Conservation (phyloP, 2,329 filamentous ascomycete species). For the Penicillium psychrosexuale region DNA sequence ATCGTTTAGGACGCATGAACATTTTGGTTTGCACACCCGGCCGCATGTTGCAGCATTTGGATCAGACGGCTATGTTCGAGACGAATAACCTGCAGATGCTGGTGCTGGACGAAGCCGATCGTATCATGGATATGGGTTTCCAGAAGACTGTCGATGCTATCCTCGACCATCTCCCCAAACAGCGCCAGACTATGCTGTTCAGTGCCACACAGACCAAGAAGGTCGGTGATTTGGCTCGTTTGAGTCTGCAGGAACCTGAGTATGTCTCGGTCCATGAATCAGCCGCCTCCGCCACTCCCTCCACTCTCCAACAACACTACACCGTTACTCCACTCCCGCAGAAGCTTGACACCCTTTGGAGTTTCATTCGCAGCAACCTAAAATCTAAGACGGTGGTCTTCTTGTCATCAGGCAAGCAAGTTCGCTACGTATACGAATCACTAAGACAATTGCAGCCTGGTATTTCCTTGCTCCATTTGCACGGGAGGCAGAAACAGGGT, state of each 20-base stretch:
- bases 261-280: constrained; percentile 92
- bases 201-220: constrained; percentile 94
- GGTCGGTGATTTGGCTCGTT: constrained; percentile 83
- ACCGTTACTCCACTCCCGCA: constrained; percentile 78
- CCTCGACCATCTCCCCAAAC: constrained; percentile 80
- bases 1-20: constrained; percentile 86
- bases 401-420: constrained; percentile 90
- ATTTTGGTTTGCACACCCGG: constrained; percentile 95
- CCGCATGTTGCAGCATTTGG: constrained; percentile 90
- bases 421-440: constrained; percentile 90
- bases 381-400: constrained; percentile 96
- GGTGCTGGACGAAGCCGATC: constrained; percentile 91
- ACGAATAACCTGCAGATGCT: constrained; percentile 89
- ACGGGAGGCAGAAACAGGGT: constrained; percentile 89
- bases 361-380: constrained; percentile 85
- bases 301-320: constrained; percentile 85
- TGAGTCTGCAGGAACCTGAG: constrained; percentile 86
- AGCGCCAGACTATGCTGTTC: constrained; percentile 89
- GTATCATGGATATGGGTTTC: constrained; percentile 98
- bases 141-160: constrained; percentile 87
- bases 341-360: constrained; percentile 88
- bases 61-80: constrained; percentile 86
- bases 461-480: constrained; percentile 86
- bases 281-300: constrained; percentile 74
- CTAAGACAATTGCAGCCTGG: constrained; percentile 92